These are phyloP conservation scores for Trichosporon coremiiforme DNA, from an alignment of 1,284 basidiomycete genomes.

Conservation along the genomic window DNA sequence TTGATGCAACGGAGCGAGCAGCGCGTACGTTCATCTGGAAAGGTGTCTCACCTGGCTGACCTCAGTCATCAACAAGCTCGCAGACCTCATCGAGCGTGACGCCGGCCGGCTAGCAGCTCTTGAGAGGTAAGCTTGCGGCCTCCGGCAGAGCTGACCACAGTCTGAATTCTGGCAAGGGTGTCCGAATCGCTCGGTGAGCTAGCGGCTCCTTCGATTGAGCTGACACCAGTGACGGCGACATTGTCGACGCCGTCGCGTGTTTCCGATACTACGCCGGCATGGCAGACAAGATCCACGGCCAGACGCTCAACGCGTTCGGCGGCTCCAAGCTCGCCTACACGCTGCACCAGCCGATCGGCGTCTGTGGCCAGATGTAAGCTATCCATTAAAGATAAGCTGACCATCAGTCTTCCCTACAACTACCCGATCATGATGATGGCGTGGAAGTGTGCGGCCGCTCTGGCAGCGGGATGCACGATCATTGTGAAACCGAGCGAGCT, in stretches of 20 bases:
- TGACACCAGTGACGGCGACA: slow-evolving; percentile 60
- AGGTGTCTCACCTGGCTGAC: slow-evolving; percentile 26
- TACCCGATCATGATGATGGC: slow-evolving; percentile 91
- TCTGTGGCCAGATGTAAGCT: slow-evolving; percentile 81
- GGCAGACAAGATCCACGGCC: slow-evolving; percentile 68
- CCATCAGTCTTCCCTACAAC: slow-evolving; percentile 81
- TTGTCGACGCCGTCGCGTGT: not conserved
- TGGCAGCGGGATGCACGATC: slow-evolving; percentile 65
- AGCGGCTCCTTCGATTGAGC: too few species aligned
- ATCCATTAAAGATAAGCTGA: not conserved
- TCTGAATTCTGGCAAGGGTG: slow-evolving; percentile 81
- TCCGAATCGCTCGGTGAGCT: slow-evolving; percentile 67
- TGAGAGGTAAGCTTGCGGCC: slow-evolving; percentile 61
- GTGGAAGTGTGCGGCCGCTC: slow-evolving; percentile 88
- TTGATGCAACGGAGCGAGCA: slow-evolving; percentile 77
- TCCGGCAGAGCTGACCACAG: slow-evolving; percentile 25
- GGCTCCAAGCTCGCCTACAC: slow-evolving; percentile 78
- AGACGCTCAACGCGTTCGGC: slow-evolving; percentile 45
- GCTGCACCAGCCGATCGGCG: slow-evolving; percentile 87
- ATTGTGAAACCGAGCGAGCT: slow-evolving; percentile 76
- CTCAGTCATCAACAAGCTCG: slow-evolving; percentile 73
- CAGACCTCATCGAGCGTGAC: slow-evolving; percentile 86
- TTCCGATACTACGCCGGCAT: slow-evolving; percentile 53
- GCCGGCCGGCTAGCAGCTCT: slow-evolving; percentile 69
- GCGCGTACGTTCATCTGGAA: slow-evolving; percentile 52